A percentile compares a stretch with the other conserved stretches of the same genome.
Conservation (phyloP, 768 basidiomycete genomes). For the Amanita rubescens region DNA sequence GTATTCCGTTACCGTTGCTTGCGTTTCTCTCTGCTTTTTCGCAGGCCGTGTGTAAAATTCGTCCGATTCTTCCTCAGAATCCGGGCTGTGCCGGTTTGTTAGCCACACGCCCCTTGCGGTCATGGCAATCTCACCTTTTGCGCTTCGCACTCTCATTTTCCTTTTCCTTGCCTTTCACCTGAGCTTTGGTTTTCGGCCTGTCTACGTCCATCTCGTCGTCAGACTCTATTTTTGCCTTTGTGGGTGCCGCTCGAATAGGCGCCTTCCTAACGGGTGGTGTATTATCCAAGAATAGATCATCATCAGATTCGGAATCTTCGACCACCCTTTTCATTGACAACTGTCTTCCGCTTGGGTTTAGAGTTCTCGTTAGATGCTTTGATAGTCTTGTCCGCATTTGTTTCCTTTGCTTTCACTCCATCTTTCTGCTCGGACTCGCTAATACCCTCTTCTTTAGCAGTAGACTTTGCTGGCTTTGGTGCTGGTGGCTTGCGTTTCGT, state of each 20-base stretch:
- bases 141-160: constrained; percentile 39
- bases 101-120: background rate
- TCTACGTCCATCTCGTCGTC: constrained; percentile 24
- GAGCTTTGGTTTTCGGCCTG: constrained; percentile 16
- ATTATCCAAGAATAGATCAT: constrained; percentile 8
- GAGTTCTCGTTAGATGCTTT: constrained; percentile 9
- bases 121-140: constrained; percentile 45
- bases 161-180: constrained; percentile 20
- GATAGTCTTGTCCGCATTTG: constrained; percentile 12
- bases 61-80: constrained; percentile 25
- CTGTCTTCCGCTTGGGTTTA: constrained; percentile 15
- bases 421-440: constrained; percentile 18
- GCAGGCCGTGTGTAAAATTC: constrained; percentile 39
- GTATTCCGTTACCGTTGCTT: constrained; percentile 50
- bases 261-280: constrained; percentile 8
- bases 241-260: constrained; percentile 22
- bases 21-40: constrained; percentile 42
- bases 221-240: constrained; percentile 16
- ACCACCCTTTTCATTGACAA: constrained; percentile 4
- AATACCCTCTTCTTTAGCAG: constrained; percentile 11
- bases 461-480: constrained; percentile 21
- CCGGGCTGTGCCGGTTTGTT: constrained; percentile 20
- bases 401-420: constrained; percentile 15
- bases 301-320: constrained; percentile 13
- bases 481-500: constrained; percentile 34